Base-by-base conservation (phyloP, 805 yeast species). In the Candida khao-thaluensis region DNA sequence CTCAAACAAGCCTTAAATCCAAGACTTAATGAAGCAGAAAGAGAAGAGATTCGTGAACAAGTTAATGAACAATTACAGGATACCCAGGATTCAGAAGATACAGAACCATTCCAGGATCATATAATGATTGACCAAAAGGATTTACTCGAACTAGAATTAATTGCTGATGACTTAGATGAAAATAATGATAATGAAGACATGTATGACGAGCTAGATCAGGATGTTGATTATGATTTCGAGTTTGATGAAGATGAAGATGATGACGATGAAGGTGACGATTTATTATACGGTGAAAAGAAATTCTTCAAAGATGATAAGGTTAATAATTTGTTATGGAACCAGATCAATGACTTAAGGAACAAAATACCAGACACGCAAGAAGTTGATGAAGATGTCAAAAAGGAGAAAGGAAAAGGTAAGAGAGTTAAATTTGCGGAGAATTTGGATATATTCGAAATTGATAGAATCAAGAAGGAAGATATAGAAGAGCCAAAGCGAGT, bases 381-480 rank as follows among this genome's bases (percentile, higher is more conserved):
- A 34, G 17, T 11, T 7, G 28, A 25, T 5, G 28, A 11, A 6
- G 12, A 7, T 25, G 32, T 11, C 1, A 16, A 21, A 5, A 28
- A 12, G 7, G 22, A 14, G 11, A 15, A 38, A 17, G 28, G 16
- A 15, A 12, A 40, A 37, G 26, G 15, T 14, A 37, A 30, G 16
- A 59, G 74, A 2, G 87, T 82, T 7, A 57, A 71, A 12, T 82
- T 82, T 59, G 68, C 80, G 0, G 66, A 68, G 1, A 61, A 61
- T 2, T 63, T 79, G 22, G 76, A 79, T 31, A 72, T 83, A 8
- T 81, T 79, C 44, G 79, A 78, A 41, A 69, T 82, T 34, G 83
- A 77, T 35, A 75, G 78, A 46, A 64, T 79, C 2, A 77, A 81
- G 52, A 70, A 69, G 21, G 69, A 69, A 25, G 50, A 77, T 44